These are phyloP conservation scores for Gonapodya prolifera DNA, from an alignment of 192 early-diverging fungal species.

Conservation along the genomic window DNA sequence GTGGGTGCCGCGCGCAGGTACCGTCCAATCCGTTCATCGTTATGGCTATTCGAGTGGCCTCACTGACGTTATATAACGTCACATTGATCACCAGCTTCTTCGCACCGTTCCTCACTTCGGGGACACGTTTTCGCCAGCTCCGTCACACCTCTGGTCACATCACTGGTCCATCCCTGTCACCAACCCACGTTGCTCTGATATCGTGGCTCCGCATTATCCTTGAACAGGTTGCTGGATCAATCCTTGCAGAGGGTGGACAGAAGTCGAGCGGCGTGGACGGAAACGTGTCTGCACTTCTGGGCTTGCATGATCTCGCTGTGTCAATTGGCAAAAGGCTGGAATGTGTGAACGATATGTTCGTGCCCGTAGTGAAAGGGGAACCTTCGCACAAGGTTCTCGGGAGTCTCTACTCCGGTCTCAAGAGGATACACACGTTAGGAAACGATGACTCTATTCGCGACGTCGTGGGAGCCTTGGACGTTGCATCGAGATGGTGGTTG, in stretches of 20 bases:
- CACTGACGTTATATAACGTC: neutral
- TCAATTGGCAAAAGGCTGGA: neutral
- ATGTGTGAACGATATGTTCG: neutral
- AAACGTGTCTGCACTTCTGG: neutral
- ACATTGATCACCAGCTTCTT: neutral
- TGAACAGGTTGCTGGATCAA: neutral
- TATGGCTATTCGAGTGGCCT: neutral
- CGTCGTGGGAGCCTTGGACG: neutral
- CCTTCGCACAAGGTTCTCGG: neutral
- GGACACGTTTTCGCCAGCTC: neutral
- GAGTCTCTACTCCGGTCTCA: neutral
- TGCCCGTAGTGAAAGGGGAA: too few species aligned
- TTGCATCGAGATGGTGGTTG: neutral
- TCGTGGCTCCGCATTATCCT: neutral
- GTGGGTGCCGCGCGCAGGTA: neutral
- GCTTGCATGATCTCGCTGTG: neutral
- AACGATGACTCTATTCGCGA: neutral
- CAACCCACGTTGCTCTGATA: neutral
- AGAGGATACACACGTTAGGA: neutral
- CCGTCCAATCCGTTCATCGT: neutral
- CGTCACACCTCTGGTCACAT: neutral
- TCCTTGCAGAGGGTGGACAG: neutral
- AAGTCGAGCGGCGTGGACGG: neutral
- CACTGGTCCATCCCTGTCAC: neutral
- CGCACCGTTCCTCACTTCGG: neutral